A percentile compares a stretch with the other conserved stretches of the same genome.
phyloP scores from a whole-genome alignment of 1,284 basidiomycete species.

The Heterobasidion occidentale region DNA sequence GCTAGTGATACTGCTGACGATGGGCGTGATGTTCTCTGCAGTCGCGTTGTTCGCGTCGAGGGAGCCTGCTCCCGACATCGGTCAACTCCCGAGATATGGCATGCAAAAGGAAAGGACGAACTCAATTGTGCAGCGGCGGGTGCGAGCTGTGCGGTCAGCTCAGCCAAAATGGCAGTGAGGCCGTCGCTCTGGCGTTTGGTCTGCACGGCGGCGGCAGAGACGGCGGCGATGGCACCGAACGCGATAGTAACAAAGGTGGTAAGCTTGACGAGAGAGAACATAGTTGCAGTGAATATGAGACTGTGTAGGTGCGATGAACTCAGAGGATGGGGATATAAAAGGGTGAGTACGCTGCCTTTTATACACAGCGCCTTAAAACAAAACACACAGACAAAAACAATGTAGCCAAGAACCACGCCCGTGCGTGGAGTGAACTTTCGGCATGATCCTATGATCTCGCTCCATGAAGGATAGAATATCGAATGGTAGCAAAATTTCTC shows the following conservation, averaged over 20 bases:
- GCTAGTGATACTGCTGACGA: background rate
- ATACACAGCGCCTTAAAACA: no score
- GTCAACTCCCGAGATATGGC: background rate
- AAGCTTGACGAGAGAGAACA: constrained; percentile 8
- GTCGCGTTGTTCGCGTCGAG: background rate
- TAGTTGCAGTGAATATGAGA: background rate
- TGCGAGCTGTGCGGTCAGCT: background rate
- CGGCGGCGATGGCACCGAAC: constrained; percentile 14
- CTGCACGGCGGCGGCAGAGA: constrained; percentile 11
- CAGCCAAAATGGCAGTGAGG: background rate
- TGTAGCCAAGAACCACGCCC: no score
- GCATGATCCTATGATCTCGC: no score
- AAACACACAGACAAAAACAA: no score
- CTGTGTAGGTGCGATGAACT: no score
- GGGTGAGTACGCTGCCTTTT: no score
- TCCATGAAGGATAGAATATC: no score
- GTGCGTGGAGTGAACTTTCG: no score
- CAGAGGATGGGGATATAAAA: no score
- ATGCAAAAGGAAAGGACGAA: background rate
- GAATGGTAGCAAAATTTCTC: no score
- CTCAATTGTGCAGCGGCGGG: background rate
- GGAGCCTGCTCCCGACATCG: background rate
- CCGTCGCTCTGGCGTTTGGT: background rate
- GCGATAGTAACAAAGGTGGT: constrained; percentile 11
- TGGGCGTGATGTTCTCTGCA: background rate